phyloP scores from a whole-genome alignment of 768 basidiomycete species.

The Panellus pusillus region DNA sequence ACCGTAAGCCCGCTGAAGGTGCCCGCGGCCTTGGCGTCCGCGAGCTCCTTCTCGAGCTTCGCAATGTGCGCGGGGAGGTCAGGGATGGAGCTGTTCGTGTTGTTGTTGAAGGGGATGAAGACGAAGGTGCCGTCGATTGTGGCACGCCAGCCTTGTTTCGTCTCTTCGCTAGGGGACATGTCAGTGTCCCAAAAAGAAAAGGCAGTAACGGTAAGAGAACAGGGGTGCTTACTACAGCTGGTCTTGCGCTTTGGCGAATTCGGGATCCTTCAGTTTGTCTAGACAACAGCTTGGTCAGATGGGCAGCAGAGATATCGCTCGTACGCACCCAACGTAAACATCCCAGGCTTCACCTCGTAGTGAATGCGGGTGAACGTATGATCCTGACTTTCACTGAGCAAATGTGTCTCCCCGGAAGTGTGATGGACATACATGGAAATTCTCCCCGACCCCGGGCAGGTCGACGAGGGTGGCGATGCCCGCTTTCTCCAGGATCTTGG shows the following conservation, averaged over 20 bases:
- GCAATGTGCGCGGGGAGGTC: neutral
- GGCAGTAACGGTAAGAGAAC: no score
- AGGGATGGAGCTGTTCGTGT: neutral
- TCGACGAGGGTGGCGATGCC: slow-evolving; percentile 27
- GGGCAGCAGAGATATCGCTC: neutral
- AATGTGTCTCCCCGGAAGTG: neutral
- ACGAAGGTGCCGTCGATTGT: neutral
- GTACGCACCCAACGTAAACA: slow-evolving; percentile 6
- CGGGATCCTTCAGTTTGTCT: slow-evolving; percentile 5
- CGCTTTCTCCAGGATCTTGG: slow-evolving; percentile 10
- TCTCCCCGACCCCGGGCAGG: slow-evolving; percentile 35
- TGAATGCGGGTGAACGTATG: slow-evolving; percentile 1
- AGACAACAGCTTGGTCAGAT: no score
- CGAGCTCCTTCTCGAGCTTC: neutral
- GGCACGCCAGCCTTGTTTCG: slow-evolving; percentile 7
- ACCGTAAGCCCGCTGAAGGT: neutral
- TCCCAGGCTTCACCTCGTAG: neutral
- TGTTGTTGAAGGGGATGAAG: slow-evolving; percentile 4
- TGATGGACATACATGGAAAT: slow-evolving; percentile 22
- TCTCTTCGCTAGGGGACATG: neutral
- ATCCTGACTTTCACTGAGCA: neutral
- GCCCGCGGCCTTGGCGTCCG: neutral
- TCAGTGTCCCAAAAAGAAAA: no score
- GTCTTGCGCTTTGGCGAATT: slow-evolving; percentile 4
- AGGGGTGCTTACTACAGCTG: neutral